Evolutionary conservation across 2,329 filamentous ascomycete genomes (phyloP).

Genomic region (Talaromyces sp.): DNA sequence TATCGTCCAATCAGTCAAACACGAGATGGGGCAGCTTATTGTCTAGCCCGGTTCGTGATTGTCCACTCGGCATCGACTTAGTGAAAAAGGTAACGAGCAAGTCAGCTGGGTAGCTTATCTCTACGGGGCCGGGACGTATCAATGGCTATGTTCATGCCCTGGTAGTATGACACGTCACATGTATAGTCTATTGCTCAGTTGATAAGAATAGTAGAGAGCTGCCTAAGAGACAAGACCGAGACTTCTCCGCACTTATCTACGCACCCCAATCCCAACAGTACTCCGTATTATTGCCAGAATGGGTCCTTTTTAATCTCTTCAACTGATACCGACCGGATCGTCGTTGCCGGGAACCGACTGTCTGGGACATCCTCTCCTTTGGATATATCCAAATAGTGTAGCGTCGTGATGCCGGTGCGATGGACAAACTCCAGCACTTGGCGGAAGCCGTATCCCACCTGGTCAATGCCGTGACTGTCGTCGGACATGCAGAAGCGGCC

Average conservation of each 20-base stretch:
- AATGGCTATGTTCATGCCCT: background rate
- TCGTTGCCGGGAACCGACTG: constrained; percentile 31
- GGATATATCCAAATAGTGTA: constrained; percentile 29
- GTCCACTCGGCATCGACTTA: background rate
- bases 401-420: constrained; percentile 32
- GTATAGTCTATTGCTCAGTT: background rate
- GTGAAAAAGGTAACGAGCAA: background rate
- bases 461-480: constrained; percentile 84
- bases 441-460: constrained; percentile 80
- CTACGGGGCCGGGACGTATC: background rate
- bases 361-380: constrained; percentile 19
- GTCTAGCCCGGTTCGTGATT: background rate
- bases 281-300: constrained; percentile 1
- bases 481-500: constrained; percentile 89
- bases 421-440: constrained; percentile 66
- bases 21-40: background rate
- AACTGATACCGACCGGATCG: constrained; percentile 24
- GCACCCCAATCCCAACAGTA: no score
- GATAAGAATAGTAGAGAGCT: background rate
- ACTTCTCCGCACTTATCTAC: background rate
- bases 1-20: background rate
- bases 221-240: background rate
- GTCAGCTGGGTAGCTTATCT: background rate
- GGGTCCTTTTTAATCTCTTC: constrained; percentile 25
- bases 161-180: background rate